Base-by-base conservation (phyloP, 164 flowering plant genomes). In the Buxus sempervirens region DNA sequence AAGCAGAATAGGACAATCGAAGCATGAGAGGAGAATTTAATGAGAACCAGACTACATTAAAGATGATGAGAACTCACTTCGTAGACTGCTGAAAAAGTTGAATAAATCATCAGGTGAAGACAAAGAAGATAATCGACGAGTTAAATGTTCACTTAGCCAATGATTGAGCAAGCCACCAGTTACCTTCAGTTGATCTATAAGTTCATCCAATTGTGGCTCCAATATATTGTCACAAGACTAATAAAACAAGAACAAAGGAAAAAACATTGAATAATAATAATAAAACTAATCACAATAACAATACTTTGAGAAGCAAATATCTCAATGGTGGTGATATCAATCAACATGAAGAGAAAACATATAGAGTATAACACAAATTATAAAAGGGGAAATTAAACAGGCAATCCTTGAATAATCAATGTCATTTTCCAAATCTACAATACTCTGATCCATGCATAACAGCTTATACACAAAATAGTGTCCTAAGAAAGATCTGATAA, bases 81-180 rank as follows among this genome's bases (percentile, higher is more conserved):
- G 84, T 74, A 91, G 75, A 15, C 81, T 82, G 66, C 51, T 70
- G 68, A 94, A 91, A 71, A 91, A 78, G 75, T 81, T 88, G 68
- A 91, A 91, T 77, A 91, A 80, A 70, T 95, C 98, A 78, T 91
- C 98, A n/a, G 97, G 90, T 6, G 90, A 79, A 10, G 82, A 74
- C 21, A 95, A 62, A 49, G 91, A 72, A 4, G 89, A 75, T 6
- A 95, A 79, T 48, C 82, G 74, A 60, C 71, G 72, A 13, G 82
- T 80, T 72, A 91, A 79, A 45, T 86, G 82, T 48, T 85, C 86
- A 66, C 74, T 79, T 60, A 93, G 60, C 92, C 88, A 83, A 51
- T 81, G 79, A 74, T 74, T 72, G 15, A 81, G 78, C 13, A 67
- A 32, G 2, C 83, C 88, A 23, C 83, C 82, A 71, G 84, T 73